phyloP scores from a whole-genome alignment of 2,329 filamentous ascomycete species.

The Aureobasidium sp. region DNA sequence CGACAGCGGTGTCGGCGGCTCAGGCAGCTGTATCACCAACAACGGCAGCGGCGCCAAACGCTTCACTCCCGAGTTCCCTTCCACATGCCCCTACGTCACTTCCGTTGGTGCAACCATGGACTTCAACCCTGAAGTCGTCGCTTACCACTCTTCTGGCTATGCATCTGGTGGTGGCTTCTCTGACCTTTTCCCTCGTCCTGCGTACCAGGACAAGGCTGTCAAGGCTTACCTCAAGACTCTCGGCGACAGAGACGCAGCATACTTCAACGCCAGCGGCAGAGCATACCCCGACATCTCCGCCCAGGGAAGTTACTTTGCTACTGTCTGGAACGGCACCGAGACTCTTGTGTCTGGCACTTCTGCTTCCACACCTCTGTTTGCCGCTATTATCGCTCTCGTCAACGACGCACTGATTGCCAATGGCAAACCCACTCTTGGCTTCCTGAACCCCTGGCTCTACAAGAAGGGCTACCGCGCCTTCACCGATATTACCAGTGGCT shows the following conservation, averaged over 20 bases:
- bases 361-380: conserved; percentile 50
- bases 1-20: conserved; percentile 50
- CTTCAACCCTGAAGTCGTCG: conserved; percentile 40
- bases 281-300: conserved; percentile 43
- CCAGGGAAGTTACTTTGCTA: conserved; percentile 45
- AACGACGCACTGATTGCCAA: conserved; percentile 52
- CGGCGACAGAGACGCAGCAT: conserved; percentile 33
- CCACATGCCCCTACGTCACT: conserved; percentile 43
- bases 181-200: conserved; percentile 38
- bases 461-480: conserved; percentile 39
- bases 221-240: conserved; percentile 36
- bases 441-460: conserved; percentile 50
- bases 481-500: conserved; percentile 39
- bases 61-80: conserved; percentile 42
- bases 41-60: conserved; percentile 37
- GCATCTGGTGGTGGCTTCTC: conserved; percentile 41
- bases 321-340: conserved; percentile 33
- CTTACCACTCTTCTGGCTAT: conserved; percentile 47
- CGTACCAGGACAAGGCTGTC: conserved; percentile 39
- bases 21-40: conserved; percentile 41
- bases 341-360: conserved; percentile 43
- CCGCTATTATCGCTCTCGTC: conserved; percentile 51
- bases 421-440: conserved; percentile 45
- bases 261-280: conserved; percentile 40
- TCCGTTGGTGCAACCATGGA: conserved; percentile 39